Evolutionary conservation across 139 green algal genomes (phyloP).

Genomic region (Closterium sp.): DNA sequence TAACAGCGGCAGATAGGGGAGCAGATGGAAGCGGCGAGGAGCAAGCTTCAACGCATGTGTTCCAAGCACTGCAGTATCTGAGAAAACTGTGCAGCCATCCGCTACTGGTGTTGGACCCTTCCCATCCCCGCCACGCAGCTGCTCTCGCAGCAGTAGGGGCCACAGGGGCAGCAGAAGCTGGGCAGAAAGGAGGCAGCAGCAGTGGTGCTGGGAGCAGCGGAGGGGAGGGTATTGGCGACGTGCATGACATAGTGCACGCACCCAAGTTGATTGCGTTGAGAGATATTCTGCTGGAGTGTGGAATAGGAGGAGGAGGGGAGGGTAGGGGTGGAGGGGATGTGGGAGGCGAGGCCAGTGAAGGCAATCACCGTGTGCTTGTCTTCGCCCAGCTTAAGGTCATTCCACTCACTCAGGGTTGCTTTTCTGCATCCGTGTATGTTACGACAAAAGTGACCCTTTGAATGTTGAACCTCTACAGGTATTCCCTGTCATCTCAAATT

Average conservation of each 20-base stretch:
- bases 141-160: constrained; percentile 29
- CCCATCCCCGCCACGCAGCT: constrained; percentile 60
- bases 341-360: not conserved
- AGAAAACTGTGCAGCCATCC: constrained; percentile 95
- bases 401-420: not conserved
- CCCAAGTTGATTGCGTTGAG: constrained; percentile 90
- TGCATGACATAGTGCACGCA: constrained; percentile 64
- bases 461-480: not conserved
- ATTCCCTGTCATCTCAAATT: not conserved
- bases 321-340: constrained; percentile 2
- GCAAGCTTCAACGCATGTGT: constrained; percentile 54
- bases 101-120: constrained; percentile 76
- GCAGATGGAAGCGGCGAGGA: constrained; percentile 27
- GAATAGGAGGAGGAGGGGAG: constrained; percentile 57
- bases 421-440: not conserved
- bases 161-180: not conserved
- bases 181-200: not conserved
- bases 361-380: constrained; percentile 83
- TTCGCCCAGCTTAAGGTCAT: constrained; percentile 88
- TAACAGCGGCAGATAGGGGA: not conserved
- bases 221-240: not conserved
- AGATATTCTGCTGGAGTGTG: constrained; percentile 84
- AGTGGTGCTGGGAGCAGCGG: not conserved
- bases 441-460: not conserved
- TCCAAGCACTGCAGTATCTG: constrained; percentile 76